Conservation (phyloP, 2,329 filamentous ascomycete species). For the Calonectria multiphialidica region DNA sequence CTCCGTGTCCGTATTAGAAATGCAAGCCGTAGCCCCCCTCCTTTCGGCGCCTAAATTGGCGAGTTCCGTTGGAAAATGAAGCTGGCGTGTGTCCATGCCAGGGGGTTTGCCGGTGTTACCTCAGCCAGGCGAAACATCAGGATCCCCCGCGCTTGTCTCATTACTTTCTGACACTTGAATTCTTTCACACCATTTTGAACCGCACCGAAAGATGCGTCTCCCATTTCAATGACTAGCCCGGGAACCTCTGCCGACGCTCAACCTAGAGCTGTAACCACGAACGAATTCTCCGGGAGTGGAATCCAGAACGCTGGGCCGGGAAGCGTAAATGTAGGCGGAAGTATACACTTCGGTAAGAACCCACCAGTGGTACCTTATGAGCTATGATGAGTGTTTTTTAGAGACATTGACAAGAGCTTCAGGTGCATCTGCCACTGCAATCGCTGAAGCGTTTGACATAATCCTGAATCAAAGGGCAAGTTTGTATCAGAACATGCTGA, state of each 20-base stretch:
- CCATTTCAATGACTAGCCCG: not conserved
- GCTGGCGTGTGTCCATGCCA: not conserved
- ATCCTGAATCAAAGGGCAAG: no score
- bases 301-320: not conserved
- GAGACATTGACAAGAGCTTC: no score
- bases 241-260: not conserved
- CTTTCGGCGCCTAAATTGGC: not conserved
- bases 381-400: no score
- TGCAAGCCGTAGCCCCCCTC: not conserved
- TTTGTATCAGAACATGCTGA: no score
- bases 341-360: no score
- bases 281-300: not conserved
- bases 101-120: not conserved
- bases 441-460: no score
- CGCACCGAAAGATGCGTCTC: not conserved
- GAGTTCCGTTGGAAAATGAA: not conserved
- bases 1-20: not conserved
- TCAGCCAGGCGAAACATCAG: not conserved
- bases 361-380: no score
- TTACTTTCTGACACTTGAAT: not conserved
- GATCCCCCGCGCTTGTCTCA: no score
- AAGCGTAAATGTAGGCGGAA: not conserved
- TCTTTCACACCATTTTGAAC: no score
- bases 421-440: no score
- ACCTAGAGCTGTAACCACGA: not conserved